Percentiles rank a stretch among this genome's conserved stretches.
Conservation (phyloP, 805 yeast species). For the Hermanozyma aechmeae region DNA sequence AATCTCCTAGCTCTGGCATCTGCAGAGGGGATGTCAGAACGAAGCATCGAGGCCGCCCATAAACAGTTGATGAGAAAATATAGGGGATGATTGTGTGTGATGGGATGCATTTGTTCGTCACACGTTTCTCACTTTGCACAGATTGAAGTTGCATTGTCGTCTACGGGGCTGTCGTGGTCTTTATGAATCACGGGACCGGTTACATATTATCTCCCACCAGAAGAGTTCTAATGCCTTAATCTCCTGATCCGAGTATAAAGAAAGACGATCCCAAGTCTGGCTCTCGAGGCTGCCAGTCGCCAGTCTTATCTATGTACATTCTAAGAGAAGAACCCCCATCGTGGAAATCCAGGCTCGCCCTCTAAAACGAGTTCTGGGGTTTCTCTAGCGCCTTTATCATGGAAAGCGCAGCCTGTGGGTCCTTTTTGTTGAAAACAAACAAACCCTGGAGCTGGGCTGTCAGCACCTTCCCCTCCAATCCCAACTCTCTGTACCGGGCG, state of each 20-base stretch:
- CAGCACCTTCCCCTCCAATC: slow-evolving; percentile 42
- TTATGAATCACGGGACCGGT: too few species aligned
- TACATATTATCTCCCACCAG: too few species aligned
- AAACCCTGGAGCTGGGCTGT: slow-evolving; percentile 95
- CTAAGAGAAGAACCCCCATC: too few species aligned
- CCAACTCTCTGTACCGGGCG: slow-evolving; percentile 35
- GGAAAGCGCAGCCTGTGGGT: slow-evolving; percentile 64
- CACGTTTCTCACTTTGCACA: too few species aligned
- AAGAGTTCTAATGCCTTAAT: too few species aligned
- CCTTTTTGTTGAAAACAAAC: slow-evolving; percentile 83
- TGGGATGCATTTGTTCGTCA: not conserved
- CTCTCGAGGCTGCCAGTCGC: too few species aligned
- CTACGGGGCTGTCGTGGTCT: too few species aligned
- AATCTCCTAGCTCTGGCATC: slow-evolving; percentile 26
- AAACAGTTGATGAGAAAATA: slow-evolving; percentile 21
- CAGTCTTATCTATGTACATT: too few species aligned
- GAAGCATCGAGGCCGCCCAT: slow-evolving; percentile 30
- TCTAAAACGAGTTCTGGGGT: slow-evolving; percentile 13
- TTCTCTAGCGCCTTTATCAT: slow-evolving; percentile 44
- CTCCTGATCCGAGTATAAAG: too few species aligned
- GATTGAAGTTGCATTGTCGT: too few species aligned
- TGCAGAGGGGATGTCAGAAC: slow-evolving; percentile 28
- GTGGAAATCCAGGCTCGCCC: too few species aligned
- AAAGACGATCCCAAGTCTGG: too few species aligned
- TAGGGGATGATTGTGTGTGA: slow-evolving; percentile 17